Evolutionary conservation across 2,329 filamentous ascomycete species (phyloP).

Genomic region (Scopulariopsis brevicaulis): DNA sequence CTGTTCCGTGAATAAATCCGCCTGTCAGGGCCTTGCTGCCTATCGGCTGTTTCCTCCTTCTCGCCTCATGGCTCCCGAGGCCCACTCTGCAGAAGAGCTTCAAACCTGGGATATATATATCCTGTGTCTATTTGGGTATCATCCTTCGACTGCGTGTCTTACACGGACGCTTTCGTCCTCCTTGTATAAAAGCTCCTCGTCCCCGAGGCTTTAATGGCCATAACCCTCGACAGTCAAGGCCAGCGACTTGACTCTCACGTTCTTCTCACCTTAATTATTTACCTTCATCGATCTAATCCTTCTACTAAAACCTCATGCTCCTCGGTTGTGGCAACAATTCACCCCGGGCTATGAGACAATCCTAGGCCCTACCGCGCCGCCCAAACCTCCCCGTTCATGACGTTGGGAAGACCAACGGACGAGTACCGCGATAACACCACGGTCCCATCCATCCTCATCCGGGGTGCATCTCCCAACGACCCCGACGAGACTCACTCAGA

Average conservation of each 20-base stretch:
- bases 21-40: neutral
- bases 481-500: neutral
- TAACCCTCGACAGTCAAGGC: neutral
- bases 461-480: neutral
- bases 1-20: neutral
- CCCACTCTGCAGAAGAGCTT: neutral
- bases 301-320: neutral
- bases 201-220: neutral
- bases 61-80: neutral
- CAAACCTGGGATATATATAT: neutral
- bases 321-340: neutral
- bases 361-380: neutral
- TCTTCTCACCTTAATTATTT: neutral
- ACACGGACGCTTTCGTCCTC: neutral
- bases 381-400: slow-evolving; percentile 1
- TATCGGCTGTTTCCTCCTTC: neutral
- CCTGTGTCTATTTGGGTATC: neutral
- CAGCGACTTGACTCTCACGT: neutral
- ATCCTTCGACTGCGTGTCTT: neutral
- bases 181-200: neutral
- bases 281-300: neutral
- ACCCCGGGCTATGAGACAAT: slow-evolving; percentile 1
- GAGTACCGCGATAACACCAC: neutral
- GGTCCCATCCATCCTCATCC: slow-evolving; percentile 1
- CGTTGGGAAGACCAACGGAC: neutral